Evolutionary conservation across 2,329 filamentous ascomycete species (phyloP), one percentile per base, ranked within the genome.

Genomic region (Fusarium illudens): DNA sequence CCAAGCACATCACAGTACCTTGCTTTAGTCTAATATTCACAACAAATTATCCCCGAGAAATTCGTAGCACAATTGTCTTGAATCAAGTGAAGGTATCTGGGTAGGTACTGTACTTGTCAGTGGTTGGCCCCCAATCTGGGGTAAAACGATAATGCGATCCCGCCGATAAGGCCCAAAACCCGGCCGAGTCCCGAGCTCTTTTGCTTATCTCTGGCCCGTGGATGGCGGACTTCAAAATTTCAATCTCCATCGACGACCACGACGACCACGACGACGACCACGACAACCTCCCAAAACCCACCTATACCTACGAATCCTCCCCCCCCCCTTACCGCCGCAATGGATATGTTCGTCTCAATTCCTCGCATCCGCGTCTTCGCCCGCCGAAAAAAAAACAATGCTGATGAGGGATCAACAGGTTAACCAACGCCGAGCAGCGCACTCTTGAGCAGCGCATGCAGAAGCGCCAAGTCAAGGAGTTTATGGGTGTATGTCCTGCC

Each of bases 401-500:
- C 46, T 58, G 57, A 72, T 61, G 44, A 53, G 57, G 60, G 20
- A 64, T n/a, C 59, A 13, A 37, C 65, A 86, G 85, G 79, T 91
- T 97, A 79, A 92, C 88, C 73, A 79, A 86, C 75, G 81, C 89
- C 75, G 95, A 98, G 86, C 92, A 96, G 85, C 92, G 93, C 83
- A 93, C 96, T 86, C 92, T 99, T 78, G 91, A 97, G 82, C 84
- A 89, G 83, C 93, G 96, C 82, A 94, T 99, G 89, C 94, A 98
- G 85, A 92, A 92, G 84, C 96, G 96, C 83, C 96, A 99, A 84
- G 93, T 99, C 87, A 97, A 97, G 84, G 95, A 98, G 79, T 98
- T 99, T 79, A 97, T 98, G 91, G 92, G 89, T 76, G 96, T 98
- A 87, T 74, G 93, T 86, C 34, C 59, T 64, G 48, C 54, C 53